These are phyloP conservation scores for Panellus pusillus DNA, from an alignment of 768 basidiomycete genomes.

Conservation along the genomic window DNA sequence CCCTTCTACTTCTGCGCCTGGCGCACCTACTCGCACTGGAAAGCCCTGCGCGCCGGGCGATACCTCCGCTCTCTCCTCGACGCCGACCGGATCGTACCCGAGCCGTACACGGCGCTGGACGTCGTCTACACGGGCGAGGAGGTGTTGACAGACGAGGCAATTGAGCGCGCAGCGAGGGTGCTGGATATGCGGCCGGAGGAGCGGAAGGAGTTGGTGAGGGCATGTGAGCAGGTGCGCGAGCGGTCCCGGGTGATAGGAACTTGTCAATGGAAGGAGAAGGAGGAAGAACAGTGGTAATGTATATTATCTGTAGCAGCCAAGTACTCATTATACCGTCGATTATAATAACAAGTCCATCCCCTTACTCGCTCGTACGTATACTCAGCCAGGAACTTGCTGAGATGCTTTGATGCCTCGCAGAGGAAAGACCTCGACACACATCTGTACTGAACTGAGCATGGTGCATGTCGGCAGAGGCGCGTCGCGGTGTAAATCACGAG, in stretches of 20 bases:
- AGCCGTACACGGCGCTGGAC: constrained; percentile 3
- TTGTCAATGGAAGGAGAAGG: no score
- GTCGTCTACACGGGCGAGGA: constrained; percentile 1
- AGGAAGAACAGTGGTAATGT: no score
- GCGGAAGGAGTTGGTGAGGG: constrained; percentile 21
- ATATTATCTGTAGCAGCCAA: no score
- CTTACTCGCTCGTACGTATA: not conserved
- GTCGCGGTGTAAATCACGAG: no score
- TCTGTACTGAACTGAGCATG: no score
- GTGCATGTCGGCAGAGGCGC: no score
- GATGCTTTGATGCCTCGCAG: no score
- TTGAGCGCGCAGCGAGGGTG: not conserved
- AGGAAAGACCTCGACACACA: no score
- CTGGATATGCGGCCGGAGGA: constrained; percentile 8
- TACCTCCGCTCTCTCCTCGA: constrained; percentile 13
- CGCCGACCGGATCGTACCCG: constrained; percentile 12
- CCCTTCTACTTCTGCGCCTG: constrained; percentile 60
- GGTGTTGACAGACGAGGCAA: not conserved
- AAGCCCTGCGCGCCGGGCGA: constrained; percentile 21
- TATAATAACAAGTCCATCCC: not conserved
- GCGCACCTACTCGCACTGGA: constrained; percentile 56
- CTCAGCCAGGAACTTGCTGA: not conserved
- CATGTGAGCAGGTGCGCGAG: constrained; percentile 23
- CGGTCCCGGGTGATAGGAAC: no score
- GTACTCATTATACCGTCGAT: no score